Evolutionary conservation across 225 moss, liverwort and hornwort genomes (phyloP), one percentile per base, ranked within the genome.

Genomic region (Sphagnum contortum): DNA sequence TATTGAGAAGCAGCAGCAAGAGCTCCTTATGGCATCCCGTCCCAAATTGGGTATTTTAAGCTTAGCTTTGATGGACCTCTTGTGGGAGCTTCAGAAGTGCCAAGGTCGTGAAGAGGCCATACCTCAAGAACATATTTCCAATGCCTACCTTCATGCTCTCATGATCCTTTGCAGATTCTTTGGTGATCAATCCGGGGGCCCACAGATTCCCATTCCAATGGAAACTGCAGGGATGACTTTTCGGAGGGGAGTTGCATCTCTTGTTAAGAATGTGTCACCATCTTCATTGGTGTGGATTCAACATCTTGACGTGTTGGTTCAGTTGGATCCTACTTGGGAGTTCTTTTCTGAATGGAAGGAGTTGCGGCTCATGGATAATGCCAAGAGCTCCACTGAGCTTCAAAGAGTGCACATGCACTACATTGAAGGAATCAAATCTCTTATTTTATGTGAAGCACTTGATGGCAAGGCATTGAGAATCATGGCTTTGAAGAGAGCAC

Each of bases 201-300:
- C 29, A 29, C 68, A 63, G 7, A 70, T 75, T 49, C 44, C 46
- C 0, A 68, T 72, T 68, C 83, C 83, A 29, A 29, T 29, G 1
- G 0, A 6, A 12, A 2, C 45, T 46, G 3, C 60, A 11, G 55
- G 14, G 2, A 59, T 57, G 2, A 57, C 63, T 13, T 70, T 84
- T 65, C 60, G 57, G 48, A 72, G 72, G 53, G 83, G 83, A 46
- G 55, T 80, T 48, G 70, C 65, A 51, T 55, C 72, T 13, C 62
- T 84, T 4, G 80, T 80, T 12, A 5, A 8, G n/a, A 46, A 68
- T 4, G 46, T 69, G 11, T 80, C 80, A 5, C 63, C 62, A 2
- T 73, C 57, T 70, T 84, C 83, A 62, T 84, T 68, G 57, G 70
- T 72, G 12, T 84, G 83, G 83, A 61, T 84, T 51, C 53, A 61